Evolutionary conservation across 257 asterid species (phyloP).

Genomic region (Datura wrightii): DNA sequence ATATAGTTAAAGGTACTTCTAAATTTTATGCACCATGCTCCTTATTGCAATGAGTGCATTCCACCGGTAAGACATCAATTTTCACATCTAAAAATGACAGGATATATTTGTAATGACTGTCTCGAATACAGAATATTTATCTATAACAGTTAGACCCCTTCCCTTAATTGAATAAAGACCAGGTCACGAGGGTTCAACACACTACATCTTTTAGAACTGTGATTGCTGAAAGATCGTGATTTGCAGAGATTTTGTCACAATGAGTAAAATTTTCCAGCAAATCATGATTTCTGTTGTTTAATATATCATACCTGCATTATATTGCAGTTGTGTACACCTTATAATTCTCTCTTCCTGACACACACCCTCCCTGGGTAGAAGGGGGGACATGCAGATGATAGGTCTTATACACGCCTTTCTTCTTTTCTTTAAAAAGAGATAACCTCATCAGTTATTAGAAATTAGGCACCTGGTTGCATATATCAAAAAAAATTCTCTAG

Average conservation of each 20-base stretch:
- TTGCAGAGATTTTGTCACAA: neutral
- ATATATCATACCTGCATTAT: neutral
- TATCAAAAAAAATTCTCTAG: neutral
- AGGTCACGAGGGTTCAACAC: neutral
- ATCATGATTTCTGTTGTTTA: neutral
- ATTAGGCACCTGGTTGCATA: constrained; percentile 17
- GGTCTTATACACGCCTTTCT: neutral
- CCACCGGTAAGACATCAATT: neutral
- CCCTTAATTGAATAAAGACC: neutral
- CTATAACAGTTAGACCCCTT: neutral
- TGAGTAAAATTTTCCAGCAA: neutral
- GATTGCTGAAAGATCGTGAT: neutral
- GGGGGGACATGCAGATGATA: neutral
- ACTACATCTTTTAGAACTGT: neutral
- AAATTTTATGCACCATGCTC: neutral
- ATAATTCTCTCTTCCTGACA: neutral
- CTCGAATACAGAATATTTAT: neutral
- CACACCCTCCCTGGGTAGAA: neutral
- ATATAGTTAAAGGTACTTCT: constrained; percentile 69
- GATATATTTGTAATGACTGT: neutral
- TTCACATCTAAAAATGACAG: neutral
- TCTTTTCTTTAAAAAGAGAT: neutral
- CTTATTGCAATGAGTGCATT: constrained; percentile 5
- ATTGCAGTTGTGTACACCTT: neutral
- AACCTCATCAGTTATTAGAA: neutral